Percentiles rank a stretch among this genome's conserved stretches.
These are phyloP conservation scores for Pseudozyma sp. DNA, from an alignment of 1,284 basidiomycete genomes.

Conservation along the genomic window DNA sequence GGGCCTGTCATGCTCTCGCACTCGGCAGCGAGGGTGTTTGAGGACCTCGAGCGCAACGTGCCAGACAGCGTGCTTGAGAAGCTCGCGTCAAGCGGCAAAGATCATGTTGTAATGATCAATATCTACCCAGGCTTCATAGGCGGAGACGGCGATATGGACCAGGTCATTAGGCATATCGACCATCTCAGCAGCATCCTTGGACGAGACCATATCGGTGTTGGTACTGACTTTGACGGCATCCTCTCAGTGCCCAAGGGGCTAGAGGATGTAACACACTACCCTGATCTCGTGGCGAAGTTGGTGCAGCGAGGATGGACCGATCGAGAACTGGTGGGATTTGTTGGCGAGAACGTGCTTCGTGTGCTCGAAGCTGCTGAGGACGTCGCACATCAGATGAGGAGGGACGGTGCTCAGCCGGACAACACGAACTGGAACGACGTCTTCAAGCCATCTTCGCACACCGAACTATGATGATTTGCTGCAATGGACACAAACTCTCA, in stretches of 20 bases:
- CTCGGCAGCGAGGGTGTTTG: constrained; percentile 30
- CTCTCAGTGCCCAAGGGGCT: constrained; percentile 25
- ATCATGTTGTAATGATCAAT: constrained; percentile 50
- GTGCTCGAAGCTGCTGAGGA: constrained; percentile 35
- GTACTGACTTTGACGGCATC: constrained; percentile 54
- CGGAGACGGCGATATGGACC: constrained; percentile 34
- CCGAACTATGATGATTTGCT: constrained; percentile 10
- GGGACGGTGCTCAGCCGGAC: constrained; percentile 29
- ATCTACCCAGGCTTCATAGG: constrained; percentile 50
- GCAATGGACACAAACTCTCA: not conserved
- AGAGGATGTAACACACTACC: constrained; percentile 44
- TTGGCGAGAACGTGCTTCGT: constrained; percentile 42
- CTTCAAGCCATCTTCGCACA: constrained; percentile 13
- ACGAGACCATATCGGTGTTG: constrained; percentile 37
- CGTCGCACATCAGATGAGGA: constrained; percentile 26
- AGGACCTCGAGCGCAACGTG: constrained; percentile 32
- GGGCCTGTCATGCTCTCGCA: constrained; percentile 51
- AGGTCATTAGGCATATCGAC: constrained; percentile 36
- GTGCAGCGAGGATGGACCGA: constrained; percentile 41
- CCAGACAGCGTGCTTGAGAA: constrained; percentile 36
- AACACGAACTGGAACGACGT: constrained; percentile 42
- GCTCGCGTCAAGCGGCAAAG: constrained; percentile 25
- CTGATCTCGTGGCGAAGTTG: constrained; percentile 33
- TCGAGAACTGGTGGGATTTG: constrained; percentile 32
- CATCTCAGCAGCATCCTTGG: constrained; percentile 37